Conservation (phyloP, 371 early-diverging fungal species). For the Blakeslea trispora region DNA sequence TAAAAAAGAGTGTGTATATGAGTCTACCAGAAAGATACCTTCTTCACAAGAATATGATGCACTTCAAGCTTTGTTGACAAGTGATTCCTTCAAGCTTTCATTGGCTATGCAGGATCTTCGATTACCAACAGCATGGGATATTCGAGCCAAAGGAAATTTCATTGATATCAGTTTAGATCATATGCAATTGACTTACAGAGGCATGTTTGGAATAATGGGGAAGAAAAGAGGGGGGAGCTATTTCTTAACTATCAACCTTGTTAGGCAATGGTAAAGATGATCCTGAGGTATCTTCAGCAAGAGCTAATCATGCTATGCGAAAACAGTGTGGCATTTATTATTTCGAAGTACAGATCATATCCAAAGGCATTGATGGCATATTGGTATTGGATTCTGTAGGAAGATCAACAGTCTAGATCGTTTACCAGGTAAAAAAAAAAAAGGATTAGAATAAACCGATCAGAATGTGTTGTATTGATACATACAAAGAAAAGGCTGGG, state of each 20-base stretch:
- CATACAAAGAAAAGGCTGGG: conserved; percentile 71
- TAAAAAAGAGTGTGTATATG: not conserved
- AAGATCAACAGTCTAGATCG: conserved; percentile 53
- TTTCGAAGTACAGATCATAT: conserved; percentile 83
- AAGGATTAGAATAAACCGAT: too few species aligned
- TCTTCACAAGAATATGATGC: conserved; percentile 10
- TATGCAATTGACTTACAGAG: conserved; percentile 58
- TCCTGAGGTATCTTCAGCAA: conserved; percentile 79
- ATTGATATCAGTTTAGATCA: conserved; percentile 54
- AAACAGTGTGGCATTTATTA: conserved; percentile 89
- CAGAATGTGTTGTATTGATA: too few species aligned
- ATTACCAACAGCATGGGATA: conserved; percentile 67
- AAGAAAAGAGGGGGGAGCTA: too few species aligned
- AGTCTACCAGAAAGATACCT: conserved; percentile 5
- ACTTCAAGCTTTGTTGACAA: conserved; percentile 4
- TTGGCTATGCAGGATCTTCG: conserved; percentile 33
- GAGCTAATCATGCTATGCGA: conserved; percentile 81
- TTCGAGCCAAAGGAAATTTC: conserved; percentile 56
- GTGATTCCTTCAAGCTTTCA: conserved; percentile 9
- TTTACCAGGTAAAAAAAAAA: conserved; percentile 74
- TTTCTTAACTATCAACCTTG: not conserved
- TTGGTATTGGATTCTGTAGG: conserved; percentile 88
- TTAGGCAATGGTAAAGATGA: conserved; percentile 80
- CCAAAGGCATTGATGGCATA: conserved; percentile 91
- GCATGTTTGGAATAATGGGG: conserved; percentile 32